These are phyloP conservation scores for Mycena leptocephala DNA, from an alignment of 768 basidiomycete species.

Conservation along the genomic window DNA sequence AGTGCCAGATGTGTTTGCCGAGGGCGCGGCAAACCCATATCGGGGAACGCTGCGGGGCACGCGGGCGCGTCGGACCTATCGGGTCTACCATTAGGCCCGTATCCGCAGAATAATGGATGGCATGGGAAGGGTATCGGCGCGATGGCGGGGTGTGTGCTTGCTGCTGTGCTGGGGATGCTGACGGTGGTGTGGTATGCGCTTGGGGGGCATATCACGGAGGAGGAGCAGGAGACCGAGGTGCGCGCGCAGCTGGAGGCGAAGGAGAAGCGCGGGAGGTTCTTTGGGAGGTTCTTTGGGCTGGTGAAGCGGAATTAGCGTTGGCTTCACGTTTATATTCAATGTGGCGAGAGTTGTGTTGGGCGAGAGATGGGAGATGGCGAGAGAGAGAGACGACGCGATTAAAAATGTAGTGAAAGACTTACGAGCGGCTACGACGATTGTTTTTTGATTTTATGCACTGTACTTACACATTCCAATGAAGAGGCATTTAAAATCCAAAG, in stretches of 20 bases:
- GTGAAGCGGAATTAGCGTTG: constrained; percentile 33
- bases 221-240: constrained; percentile 86
- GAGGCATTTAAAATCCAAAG: not conserved
- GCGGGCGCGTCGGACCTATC: constrained; percentile 77
- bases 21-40: constrained; percentile 68
- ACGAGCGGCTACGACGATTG: constrained; percentile 11
- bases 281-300: too few species aligned
- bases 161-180: constrained; percentile 87
- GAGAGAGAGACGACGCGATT: not conserved
- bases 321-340: too few species aligned
- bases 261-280: constrained; percentile 64
- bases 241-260: constrained; percentile 71
- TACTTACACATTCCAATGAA: not conserved
- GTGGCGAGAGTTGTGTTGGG: too few species aligned
- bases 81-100: constrained; percentile 81
- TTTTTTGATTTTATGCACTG: constrained; percentile 17
- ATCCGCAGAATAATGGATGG: constrained; percentile 82
- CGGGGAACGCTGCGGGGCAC: constrained; percentile 93
- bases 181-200: constrained; percentile 90
- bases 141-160: constrained; percentile 86
- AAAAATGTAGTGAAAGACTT: not conserved
- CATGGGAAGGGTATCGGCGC: constrained; percentile 81
- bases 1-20: too few species aligned
- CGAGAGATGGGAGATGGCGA: too few species aligned
- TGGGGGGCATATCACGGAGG: constrained; percentile 82